Evolutionary conservation across 2,329 filamentous ascomycete species (phyloP).

Genomic region (Boeremia lycopersici): DNA sequence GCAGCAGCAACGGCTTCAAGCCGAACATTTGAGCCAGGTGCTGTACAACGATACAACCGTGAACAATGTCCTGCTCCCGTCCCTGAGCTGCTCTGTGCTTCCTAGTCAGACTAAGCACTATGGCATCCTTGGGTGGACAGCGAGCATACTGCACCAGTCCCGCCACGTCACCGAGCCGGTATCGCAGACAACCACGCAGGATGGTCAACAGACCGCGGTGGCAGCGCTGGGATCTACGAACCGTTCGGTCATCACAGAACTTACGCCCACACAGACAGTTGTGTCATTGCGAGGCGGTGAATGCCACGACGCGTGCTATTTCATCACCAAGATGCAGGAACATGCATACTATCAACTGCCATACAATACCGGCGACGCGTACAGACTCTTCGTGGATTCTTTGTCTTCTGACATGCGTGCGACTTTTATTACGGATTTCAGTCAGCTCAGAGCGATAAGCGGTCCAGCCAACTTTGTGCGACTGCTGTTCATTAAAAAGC

Average conservation of each 20-base stretch:
- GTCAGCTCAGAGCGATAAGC: neutral
- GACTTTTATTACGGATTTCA: conserved; percentile 1
- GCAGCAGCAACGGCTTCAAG: conserved; percentile 30
- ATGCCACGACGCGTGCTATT: neutral
- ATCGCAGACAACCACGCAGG: neutral
- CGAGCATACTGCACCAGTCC: conserved; percentile 9
- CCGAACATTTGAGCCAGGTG: conserved; percentile 33
- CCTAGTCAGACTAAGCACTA: conserved; percentile 6
- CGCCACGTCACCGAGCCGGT: conserved; percentile 18
- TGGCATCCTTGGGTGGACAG: conserved; percentile 13
- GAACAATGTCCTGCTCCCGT: neutral
- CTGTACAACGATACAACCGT: conserved; percentile 25
- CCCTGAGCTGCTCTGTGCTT: conserved; percentile 6
- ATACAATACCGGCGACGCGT: conserved; percentile 2
- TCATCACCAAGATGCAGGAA: no score
- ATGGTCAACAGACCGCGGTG: neutral
- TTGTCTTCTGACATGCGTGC: neutral
- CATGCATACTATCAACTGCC: neutral
- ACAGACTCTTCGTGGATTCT: neutral
- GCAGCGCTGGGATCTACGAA: neutral
- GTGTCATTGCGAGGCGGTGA: conserved; percentile 19
- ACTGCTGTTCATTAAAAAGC: neutral
- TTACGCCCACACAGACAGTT: neutral
- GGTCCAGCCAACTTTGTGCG: neutral
- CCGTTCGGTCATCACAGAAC: neutral